phyloP scores from a whole-genome alignment of 176 grass and related monocot species.

The Cocos nucifera region DNA sequence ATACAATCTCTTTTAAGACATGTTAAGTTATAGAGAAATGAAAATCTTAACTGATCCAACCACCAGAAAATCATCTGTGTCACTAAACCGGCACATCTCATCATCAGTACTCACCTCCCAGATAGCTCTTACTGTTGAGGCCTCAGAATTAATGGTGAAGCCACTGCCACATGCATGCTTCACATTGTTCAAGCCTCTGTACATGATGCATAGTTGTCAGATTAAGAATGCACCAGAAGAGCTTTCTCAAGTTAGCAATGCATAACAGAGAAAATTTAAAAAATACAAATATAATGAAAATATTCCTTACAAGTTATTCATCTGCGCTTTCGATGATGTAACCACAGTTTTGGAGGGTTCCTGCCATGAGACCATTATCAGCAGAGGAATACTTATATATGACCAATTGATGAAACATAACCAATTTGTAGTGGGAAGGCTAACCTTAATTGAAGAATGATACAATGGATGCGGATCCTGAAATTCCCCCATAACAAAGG shows the following conservation, averaged over 20 bases:
- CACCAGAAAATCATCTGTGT: slow-evolving; percentile 43
- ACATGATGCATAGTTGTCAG: background rate
- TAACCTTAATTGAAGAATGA: slow-evolving; percentile 38
- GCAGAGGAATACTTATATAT: slow-evolving; percentile 5
- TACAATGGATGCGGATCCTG: slow-evolving; percentile 32
- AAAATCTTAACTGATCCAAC: slow-evolving; percentile 64
- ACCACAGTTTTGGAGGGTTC: slow-evolving; percentile 38
- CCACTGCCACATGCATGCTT: slow-evolving; percentile 24
- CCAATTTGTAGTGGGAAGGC: slow-evolving; percentile 14
- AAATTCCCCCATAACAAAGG: slow-evolving; percentile 75
- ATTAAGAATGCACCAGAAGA: slow-evolving; percentile 4
- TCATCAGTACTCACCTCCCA: slow-evolving; percentile 56
- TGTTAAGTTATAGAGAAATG: background rate
- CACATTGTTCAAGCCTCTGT: slow-evolving; percentile 29
- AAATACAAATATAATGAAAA: background rate
- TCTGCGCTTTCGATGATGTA: slow-evolving; percentile 25
- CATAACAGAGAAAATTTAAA: background rate
- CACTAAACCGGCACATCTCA: slow-evolving; percentile 71
- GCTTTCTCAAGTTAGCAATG: background rate
- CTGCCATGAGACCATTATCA: slow-evolving; percentile 30
- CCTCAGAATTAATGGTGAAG: slow-evolving; percentile 33
- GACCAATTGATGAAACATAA: slow-evolving; percentile 22
- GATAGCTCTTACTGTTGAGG: too few relatives aligned
- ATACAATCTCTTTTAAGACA: too few relatives aligned
- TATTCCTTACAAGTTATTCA: slow-evolving; percentile 37